Conservation (phyloP, 306 rosid species). For the Inga leiocalycina region DNA sequence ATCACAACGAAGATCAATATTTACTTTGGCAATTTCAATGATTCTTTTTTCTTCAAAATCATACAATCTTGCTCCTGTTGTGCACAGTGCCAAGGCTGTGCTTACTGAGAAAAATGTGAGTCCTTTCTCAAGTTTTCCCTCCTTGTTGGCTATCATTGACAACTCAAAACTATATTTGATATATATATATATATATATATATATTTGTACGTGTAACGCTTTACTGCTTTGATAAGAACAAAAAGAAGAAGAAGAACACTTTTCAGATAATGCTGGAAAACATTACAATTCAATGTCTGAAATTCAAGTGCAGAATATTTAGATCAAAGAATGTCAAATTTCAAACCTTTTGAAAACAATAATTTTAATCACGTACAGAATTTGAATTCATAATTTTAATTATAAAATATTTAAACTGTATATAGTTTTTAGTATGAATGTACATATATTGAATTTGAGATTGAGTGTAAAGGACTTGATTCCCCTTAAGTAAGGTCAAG, state of each 20-base stretch:
- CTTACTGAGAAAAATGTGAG: slow-evolving; percentile 61
- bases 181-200: background rate
- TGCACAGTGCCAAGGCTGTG: slow-evolving; percentile 51
- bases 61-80: slow-evolving; percentile 63
- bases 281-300: background rate
- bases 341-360: too few species aligned
- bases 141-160: slow-evolving; percentile 16
- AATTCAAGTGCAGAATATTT: background rate
- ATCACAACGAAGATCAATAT: slow-evolving; percentile 83
- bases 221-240: slow-evolving; percentile 12
- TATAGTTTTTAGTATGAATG: too few species aligned
- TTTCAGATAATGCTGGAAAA: background rate
- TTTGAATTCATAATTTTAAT: background rate
- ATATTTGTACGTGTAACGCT: background rate
- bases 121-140: slow-evolving; percentile 25
- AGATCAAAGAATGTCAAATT: background rate
- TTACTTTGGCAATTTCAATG: slow-evolving; percentile 87
- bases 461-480: background rate
- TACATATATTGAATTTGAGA: background rate
- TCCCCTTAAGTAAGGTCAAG: background rate
- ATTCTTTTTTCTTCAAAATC: slow-evolving; percentile 77
- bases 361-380: background rate
- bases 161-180: slow-evolving; percentile 11
- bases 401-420: too few species aligned
- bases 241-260: background rate